phyloP scores from a whole-genome alignment of 257 asterid species.

The Capsicum pubescens region DNA sequence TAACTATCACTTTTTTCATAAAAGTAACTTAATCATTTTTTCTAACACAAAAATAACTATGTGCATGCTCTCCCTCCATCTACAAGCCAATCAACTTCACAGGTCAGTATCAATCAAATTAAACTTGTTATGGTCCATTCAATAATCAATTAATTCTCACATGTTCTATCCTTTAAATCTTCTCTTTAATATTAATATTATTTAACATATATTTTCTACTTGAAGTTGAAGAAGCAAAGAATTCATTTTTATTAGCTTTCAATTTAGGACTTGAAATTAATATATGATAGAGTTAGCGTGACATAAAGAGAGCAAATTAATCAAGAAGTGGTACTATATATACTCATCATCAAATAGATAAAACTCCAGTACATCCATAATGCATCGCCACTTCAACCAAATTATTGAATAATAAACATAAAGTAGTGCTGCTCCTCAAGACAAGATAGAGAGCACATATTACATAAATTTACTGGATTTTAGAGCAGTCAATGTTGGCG shows the following conservation, averaged over 20 bases:
- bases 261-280: neutral
- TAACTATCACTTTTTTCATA: too few relatives aligned
- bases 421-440: conserved; percentile 9
- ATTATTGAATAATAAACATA: neutral
- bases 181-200: too few relatives aligned
- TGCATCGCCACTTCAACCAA: neutral
- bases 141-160: too few relatives aligned
- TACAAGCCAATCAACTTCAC: too few relatives aligned
- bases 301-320: neutral
- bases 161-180: too few relatives aligned
- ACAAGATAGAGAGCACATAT: neutral
- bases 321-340: neutral
- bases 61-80: too few relatives aligned
- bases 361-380: neutral
- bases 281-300: neutral
- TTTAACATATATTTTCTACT: neutral
- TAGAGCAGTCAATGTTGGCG: conserved; percentile 30
- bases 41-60: too few relatives aligned
- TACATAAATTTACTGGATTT: conserved; percentile 16
- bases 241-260: neutral
- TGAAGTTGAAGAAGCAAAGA: neutral
- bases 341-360: neutral
- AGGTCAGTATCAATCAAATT: too few relatives aligned
- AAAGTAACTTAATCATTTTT: too few relatives aligned
- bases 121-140: too few relatives aligned